Percentiles rank a stretch among this genome's conserved stretches.
Evolutionary conservation across 305 asterid genomes (phyloP).

Genomic region (Solanum aculeatissimum): DNA sequence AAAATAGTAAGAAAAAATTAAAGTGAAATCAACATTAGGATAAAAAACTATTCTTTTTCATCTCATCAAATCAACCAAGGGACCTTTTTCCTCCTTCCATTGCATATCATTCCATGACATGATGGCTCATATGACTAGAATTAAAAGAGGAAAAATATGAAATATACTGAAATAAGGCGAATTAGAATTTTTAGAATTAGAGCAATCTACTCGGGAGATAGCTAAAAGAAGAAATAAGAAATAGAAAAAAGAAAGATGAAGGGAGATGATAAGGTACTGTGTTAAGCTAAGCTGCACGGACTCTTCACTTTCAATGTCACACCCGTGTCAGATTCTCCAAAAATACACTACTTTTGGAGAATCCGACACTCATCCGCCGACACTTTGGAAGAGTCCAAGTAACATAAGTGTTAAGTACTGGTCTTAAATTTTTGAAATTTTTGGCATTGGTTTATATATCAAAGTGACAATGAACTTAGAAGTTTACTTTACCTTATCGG

Average conservation of each 20-base stretch:
- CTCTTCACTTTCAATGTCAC: too few relatives aligned
- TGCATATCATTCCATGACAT: not conserved
- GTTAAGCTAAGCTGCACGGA: not conserved
- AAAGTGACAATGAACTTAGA: not conserved
- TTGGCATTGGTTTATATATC: not conserved
- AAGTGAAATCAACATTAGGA: not conserved
- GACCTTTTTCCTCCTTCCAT: not conserved
- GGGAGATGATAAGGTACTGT: not conserved
- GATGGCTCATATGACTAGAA: not conserved
- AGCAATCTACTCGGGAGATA: not conserved
- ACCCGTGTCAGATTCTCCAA: too few relatives aligned
- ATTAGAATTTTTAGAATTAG: not conserved
- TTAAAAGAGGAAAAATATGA: not conserved
- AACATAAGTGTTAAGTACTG: not conserved
- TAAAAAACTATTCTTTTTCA: not conserved
- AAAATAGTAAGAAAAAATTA: not conserved
- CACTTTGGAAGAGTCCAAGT: too few relatives aligned
- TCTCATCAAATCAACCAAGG: not conserved
- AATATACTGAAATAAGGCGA: not conserved
- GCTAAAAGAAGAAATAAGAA: not conserved
- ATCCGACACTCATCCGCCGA: too few relatives aligned
- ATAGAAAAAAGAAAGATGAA: not conserved
- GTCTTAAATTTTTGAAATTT: not conserved
- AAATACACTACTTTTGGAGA: too few relatives aligned
- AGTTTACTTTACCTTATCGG: not conserved